Conservation (phyloP, 2,329 filamentous ascomycete species). For the Hypoxylon sp. region DNA sequence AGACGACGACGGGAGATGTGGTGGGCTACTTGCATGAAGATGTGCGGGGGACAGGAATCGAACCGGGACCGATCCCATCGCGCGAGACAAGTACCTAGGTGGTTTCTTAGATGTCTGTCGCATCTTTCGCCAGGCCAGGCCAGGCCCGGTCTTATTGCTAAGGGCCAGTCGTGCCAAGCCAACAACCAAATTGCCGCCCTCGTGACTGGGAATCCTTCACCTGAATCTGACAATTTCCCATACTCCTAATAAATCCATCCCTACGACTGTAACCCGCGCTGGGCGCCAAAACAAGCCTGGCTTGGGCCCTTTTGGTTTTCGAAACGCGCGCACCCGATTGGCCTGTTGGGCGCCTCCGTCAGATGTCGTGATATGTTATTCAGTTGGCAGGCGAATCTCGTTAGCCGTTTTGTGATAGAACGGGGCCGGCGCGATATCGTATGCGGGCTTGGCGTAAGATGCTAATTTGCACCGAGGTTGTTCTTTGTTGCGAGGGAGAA, state of each 20-base stretch:
- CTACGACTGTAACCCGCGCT: constrained; percentile 43
- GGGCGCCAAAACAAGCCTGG: constrained; percentile 39
- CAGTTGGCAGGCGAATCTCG: constrained; percentile 37
- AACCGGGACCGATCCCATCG: constrained; percentile 45
- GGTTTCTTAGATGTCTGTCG: constrained; percentile 25
- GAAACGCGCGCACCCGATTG: constrained; percentile 48
- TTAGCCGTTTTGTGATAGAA: constrained; percentile 30
- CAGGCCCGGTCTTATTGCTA: constrained; percentile 9
- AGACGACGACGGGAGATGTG: constrained; percentile 48
- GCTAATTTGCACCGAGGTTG: neutral
- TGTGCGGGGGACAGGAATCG: constrained; percentile 49
- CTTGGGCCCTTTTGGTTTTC: constrained; percentile 43
- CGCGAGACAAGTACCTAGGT: constrained; percentile 38
- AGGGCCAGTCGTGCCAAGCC: constrained; percentile 30
- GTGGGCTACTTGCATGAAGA: constrained; percentile 49
- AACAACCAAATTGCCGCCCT: constrained; percentile 37
- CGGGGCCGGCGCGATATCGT: constrained; percentile 43
- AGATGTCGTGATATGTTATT: constrained; percentile 45
- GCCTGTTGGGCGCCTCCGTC: constrained; percentile 42
- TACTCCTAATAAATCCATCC: constrained; percentile 35
- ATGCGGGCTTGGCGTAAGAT: constrained; percentile 35
- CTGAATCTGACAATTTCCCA: constrained; percentile 36
- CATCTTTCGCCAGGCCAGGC: constrained; percentile 30
- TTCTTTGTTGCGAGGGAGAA: neutral
- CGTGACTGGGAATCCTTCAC: constrained; percentile 41